Evolutionary conservation across 768 basidiomycete species (phyloP).

Genomic region (Mycena rebaudengoi): DNA sequence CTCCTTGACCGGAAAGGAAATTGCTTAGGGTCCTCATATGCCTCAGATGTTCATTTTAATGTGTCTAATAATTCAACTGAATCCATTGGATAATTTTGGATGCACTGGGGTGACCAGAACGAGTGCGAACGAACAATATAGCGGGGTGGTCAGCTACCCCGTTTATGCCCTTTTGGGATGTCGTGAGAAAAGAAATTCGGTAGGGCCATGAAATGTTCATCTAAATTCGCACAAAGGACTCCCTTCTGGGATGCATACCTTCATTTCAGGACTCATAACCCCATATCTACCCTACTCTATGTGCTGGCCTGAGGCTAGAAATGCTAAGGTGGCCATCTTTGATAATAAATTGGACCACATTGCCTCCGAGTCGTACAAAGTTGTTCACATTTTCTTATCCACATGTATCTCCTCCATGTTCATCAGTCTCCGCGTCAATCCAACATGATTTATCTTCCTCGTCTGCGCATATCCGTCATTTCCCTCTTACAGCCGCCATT

Average conservation of each 20-base stretch:
- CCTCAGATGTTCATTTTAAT: background rate
- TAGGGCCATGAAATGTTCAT: background rate
- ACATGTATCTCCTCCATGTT: too few species aligned
- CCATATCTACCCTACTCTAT: background rate
- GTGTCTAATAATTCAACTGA: background rate
- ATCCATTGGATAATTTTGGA: background rate
- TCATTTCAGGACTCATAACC: background rate
- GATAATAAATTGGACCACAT: too few species aligned
- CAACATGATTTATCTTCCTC: too few species aligned
- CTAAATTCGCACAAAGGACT: background rate
- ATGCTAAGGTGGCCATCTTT: background rate
- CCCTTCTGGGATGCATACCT: background rate
- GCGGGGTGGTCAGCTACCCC: too few species aligned
- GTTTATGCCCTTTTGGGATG: too few species aligned
- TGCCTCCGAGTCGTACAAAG: too few species aligned
- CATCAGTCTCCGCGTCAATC: too few species aligned
- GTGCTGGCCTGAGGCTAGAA: background rate
- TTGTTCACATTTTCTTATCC: too few species aligned
- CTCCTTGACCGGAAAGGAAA: background rate
- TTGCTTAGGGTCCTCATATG: background rate
- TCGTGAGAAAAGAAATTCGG: background rate
- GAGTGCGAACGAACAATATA: too few species aligned
- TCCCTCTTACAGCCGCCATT: too few species aligned
- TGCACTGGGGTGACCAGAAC: background rate
- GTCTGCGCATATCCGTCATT: too few species aligned